A percentile compares a stretch with the other conserved stretches of the same genome.
phyloP scores from a whole-genome alignment of 306 rosid genomes.

The Cercis canadensis region DNA sequence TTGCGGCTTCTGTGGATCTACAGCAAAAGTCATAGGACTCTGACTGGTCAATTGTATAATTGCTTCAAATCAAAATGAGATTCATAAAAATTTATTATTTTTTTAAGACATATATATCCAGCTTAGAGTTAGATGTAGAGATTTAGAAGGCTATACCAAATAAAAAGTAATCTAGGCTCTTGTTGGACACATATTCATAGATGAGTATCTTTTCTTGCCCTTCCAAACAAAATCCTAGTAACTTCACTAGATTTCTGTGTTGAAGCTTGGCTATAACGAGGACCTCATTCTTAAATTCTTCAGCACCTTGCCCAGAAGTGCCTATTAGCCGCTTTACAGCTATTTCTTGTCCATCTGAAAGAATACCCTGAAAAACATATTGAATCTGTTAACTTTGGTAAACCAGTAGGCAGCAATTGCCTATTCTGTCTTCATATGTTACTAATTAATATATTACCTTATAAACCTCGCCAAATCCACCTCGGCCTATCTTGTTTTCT shows the following conservation, averaged over 20 bases:
- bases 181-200: constrained; percentile 37
- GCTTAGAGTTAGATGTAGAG: not conserved
- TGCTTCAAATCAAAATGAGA: not conserved
- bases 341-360: constrained; percentile 43
- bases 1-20: constrained; percentile 17
- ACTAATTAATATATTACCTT: constrained; percentile 20
- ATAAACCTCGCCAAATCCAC: constrained; percentile 50
- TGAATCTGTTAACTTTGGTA: too few species aligned
- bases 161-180: constrained; percentile 35
- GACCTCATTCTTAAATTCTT: constrained; percentile 40
- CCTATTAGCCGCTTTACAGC: constrained; percentile 47
- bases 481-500: constrained; percentile 41
- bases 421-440: too few species aligned
- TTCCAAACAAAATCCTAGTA: constrained; percentile 24
- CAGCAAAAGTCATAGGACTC: not conserved
- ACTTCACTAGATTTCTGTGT: constrained; percentile 36
- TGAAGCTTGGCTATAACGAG: constrained; percentile 32
- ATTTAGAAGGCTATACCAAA: constrained; percentile 14
- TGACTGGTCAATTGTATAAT: too few species aligned
- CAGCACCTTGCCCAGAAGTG: not conserved
- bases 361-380: too few species aligned
- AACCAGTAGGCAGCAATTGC: too few species aligned
- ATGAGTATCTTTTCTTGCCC: constrained; percentile 36
- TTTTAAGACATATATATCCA: too few species aligned
- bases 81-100: not conserved